Conservation (phyloP, 2,329 filamentous ascomycete species). For the Tympanopsis confertula region DNA sequence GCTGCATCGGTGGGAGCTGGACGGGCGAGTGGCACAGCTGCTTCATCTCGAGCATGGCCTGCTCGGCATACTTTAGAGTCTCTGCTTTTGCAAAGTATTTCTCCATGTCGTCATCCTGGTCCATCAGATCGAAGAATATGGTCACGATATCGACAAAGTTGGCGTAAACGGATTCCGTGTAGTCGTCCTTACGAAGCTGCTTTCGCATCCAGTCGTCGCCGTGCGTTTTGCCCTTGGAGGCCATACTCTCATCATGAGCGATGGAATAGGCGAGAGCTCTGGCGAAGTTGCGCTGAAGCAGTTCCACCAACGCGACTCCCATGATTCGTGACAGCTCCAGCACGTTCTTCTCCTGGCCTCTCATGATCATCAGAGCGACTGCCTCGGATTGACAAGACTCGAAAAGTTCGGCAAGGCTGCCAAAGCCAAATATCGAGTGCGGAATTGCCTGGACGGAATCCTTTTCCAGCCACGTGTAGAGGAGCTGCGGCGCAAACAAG, state of each 20-base stretch:
- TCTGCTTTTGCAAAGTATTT: conserved; percentile 50
- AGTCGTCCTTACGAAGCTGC: conserved; percentile 54
- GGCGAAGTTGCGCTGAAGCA: conserved; percentile 61
- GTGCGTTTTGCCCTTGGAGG: conserved; percentile 28
- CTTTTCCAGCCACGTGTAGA: conserved; percentile 78
- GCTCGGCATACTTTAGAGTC: conserved; percentile 45
- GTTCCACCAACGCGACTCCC: conserved; percentile 34
- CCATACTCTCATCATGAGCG: conserved; percentile 55
- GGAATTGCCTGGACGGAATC: conserved; percentile 63
- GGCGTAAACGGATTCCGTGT: conserved; percentile 48
- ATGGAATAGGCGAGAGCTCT: conserved; percentile 77
- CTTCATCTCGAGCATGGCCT: conserved; percentile 60
- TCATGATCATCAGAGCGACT: conserved; percentile 72
- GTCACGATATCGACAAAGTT: conserved; percentile 71
- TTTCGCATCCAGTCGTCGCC: conserved; percentile 60
- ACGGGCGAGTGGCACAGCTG: conserved; percentile 39
- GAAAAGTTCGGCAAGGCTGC: conserved; percentile 56
- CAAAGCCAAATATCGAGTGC: conserved; percentile 71
- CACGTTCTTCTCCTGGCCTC: conserved; percentile 55
- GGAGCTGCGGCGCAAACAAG: conserved; percentile 76
- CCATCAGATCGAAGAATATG: conserved; percentile 63
- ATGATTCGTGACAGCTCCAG: conserved; percentile 48
- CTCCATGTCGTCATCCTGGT: conserved; percentile 66
- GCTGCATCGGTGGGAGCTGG: conserved; percentile 64
- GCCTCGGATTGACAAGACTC: conserved; percentile 64